Conservation (phyloP, 768 basidiomycete genomes). For the Collybia sp. region DNA sequence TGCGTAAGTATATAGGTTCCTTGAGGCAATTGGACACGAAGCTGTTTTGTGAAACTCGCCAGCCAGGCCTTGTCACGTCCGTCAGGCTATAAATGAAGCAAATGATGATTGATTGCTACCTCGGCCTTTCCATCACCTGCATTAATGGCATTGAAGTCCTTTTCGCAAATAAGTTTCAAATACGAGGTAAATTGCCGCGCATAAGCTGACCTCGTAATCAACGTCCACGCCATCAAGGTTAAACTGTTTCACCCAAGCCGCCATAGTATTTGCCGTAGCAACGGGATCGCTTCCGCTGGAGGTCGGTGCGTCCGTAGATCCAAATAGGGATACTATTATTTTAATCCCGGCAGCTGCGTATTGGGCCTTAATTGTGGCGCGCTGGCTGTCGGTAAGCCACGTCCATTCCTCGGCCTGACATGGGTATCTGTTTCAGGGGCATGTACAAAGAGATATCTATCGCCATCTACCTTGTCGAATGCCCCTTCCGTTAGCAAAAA, state of each 20-base stretch:
- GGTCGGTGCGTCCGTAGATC: slow-evolving; percentile 43
- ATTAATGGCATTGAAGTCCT: slow-evolving; percentile 50
- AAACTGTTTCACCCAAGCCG: slow-evolving; percentile 45
- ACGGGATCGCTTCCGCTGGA: slow-evolving; percentile 39
- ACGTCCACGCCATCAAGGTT: slow-evolving; percentile 55
- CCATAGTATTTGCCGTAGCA: slow-evolving; percentile 42
- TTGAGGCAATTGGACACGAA: slow-evolving; percentile 41
- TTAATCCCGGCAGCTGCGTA: slow-evolving; percentile 55
- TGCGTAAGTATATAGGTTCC: slow-evolving; percentile 47
- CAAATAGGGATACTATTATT: slow-evolving; percentile 53
- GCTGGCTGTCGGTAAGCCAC: slow-evolving; percentile 28
- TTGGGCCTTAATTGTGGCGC: slow-evolving; percentile 36
- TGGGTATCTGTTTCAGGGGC: neutral
- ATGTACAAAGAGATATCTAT: neutral
- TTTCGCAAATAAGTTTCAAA: slow-evolving; percentile 1
- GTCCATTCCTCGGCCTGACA: slow-evolving; percentile 40
- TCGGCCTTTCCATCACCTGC: slow-evolving; percentile 38
- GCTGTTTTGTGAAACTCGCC: slow-evolving; percentile 41
- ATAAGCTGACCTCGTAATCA: slow-evolving; percentile 40
- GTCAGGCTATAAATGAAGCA: neutral
- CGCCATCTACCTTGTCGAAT: slow-evolving; percentile 20
- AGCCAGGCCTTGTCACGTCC: slow-evolving; percentile 35
- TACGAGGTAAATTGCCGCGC: neutral
- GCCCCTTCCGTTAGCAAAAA: slow-evolving; percentile 38
- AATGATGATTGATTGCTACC: slow-evolving; percentile 14